Evolutionary conservation across 2,329 filamentous ascomycete species (phyloP).

Genomic region (Myriangium duriaei): DNA sequence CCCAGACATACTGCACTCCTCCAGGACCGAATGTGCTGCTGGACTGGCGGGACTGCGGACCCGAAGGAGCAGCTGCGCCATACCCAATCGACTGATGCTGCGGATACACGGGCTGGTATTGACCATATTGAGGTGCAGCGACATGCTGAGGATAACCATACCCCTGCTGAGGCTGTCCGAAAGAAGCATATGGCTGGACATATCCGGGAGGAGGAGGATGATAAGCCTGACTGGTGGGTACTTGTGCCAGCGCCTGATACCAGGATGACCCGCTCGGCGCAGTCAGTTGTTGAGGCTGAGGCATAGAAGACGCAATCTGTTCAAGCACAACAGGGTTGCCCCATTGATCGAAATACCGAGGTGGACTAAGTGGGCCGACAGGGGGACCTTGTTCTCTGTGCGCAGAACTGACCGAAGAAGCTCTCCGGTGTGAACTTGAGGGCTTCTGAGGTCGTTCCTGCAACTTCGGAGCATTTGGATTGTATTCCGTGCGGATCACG

Average conservation of each 20-base stretch:
- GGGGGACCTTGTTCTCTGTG: not conserved
- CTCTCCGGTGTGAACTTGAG: too few species aligned
- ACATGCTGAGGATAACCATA: not conserved
- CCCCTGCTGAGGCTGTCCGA: not conserved
- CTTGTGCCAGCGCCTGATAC: not conserved
- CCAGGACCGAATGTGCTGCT: too few species aligned
- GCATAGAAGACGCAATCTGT: not conserved
- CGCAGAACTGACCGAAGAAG: too few species aligned
- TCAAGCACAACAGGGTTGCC: not conserved
- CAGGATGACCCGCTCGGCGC: not conserved
- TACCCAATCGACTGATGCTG: too few species aligned
- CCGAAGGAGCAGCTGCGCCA: too few species aligned
- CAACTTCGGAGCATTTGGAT: not conserved
- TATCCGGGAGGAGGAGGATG: not conserved
- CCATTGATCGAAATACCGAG: not conserved
- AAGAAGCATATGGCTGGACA: not conserved
- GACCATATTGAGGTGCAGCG: not conserved
- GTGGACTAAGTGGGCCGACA: not conserved
- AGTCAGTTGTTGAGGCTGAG: not conserved
- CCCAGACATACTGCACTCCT: too few species aligned
- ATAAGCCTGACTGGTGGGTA: not conserved
- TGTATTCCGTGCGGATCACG: slow-evolving; percentile 5
- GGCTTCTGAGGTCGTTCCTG: too few species aligned
- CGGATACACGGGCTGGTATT: not conserved
- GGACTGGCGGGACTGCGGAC: too few species aligned